Conservation (phyloP, 345 rosid genomes). For the Raphanus raphanistrum region DNA sequence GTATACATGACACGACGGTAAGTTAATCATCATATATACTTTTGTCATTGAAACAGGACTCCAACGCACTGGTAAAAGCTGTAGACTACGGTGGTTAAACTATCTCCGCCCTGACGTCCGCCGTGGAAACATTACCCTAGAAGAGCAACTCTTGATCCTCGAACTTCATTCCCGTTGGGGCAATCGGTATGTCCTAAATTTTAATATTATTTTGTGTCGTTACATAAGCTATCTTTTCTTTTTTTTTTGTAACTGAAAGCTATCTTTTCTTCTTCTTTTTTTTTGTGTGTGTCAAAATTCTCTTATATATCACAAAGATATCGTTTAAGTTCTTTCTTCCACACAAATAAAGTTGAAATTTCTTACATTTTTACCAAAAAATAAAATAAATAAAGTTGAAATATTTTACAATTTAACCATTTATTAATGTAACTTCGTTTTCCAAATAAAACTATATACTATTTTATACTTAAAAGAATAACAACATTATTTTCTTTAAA, state of each 20-base stretch:
- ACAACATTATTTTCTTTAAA: not conserved
- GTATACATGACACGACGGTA: conserved; percentile 15
- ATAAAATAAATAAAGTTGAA: no score
- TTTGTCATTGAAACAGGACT: conserved; percentile 59
- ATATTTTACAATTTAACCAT: not conserved
- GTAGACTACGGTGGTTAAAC: conserved; percentile 90
- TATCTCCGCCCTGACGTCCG: conserved; percentile 93
- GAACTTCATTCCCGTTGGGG: conserved; percentile 97
- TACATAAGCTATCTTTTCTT: not conserved
- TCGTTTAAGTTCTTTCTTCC: no score
- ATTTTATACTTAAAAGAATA: not conserved
- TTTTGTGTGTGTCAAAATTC: no score
- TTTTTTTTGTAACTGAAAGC: not conserved
- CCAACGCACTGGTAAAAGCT: conserved; percentile 92
- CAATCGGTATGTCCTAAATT: conserved; percentile 52
- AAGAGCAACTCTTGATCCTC: conserved; percentile 89
- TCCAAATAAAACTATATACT: not conserved
- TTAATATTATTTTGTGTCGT: not conserved
- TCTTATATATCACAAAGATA: not conserved
- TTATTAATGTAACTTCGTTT: not conserved
- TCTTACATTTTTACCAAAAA: not conserved
- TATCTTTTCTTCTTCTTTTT: not conserved
- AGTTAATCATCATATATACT: conserved; percentile 13
- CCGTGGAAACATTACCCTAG: conserved; percentile 83
- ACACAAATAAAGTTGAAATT: not conserved